These are phyloP conservation scores for Xerocomellus amylosporus DNA, from an alignment of 768 basidiomycete genomes.

Conservation along the genomic window DNA sequence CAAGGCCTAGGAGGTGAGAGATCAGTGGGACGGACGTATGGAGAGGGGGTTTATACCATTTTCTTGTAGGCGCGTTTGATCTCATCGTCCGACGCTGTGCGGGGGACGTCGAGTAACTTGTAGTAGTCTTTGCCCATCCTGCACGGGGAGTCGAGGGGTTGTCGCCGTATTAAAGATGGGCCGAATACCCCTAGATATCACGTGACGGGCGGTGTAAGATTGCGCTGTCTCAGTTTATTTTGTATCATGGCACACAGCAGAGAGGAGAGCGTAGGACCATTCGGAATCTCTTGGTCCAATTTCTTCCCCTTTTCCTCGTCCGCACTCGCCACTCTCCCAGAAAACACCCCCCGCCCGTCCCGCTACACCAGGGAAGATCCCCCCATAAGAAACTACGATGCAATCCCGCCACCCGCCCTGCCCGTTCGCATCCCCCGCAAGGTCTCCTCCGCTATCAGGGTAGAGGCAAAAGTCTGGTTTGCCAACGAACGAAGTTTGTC, in stretches of 20 bases:
- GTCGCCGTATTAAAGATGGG: no score
- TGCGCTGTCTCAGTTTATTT: background rate
- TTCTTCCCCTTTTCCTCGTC: conserved; percentile 70
- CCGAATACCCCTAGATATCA: conserved; percentile 21
- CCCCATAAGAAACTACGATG: conserved; percentile 69
- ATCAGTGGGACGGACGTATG: background rate
- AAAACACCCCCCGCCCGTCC: conserved; percentile 33
- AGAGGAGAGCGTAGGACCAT: conserved; percentile 25
- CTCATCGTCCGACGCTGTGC: conserved; percentile 74
- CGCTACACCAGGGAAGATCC: conserved; percentile 64
- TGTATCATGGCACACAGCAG: conserved; percentile 14
- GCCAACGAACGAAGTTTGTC: conserved; percentile 86
- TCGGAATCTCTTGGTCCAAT: conserved; percentile 61
- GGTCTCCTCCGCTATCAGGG: conserved; percentile 74
- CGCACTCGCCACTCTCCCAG: conserved; percentile 52
- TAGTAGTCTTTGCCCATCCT: conserved; percentile 77
- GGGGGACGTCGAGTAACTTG: conserved; percentile 71
- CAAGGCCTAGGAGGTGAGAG: conserved; percentile 52
- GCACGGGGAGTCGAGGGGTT: background rate
- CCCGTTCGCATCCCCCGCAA: conserved; percentile 75
- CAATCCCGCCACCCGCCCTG: conserved; percentile 60
- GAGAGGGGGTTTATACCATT: conserved; percentile 52
- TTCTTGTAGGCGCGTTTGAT: conserved; percentile 97
- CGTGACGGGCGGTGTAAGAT: background rate
- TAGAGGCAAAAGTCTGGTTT: conserved; percentile 97